These are phyloP conservation scores for Sporothrix humicola DNA, from an alignment of 2,329 filamentous ascomycete genomes.

Conservation along the genomic window DNA sequence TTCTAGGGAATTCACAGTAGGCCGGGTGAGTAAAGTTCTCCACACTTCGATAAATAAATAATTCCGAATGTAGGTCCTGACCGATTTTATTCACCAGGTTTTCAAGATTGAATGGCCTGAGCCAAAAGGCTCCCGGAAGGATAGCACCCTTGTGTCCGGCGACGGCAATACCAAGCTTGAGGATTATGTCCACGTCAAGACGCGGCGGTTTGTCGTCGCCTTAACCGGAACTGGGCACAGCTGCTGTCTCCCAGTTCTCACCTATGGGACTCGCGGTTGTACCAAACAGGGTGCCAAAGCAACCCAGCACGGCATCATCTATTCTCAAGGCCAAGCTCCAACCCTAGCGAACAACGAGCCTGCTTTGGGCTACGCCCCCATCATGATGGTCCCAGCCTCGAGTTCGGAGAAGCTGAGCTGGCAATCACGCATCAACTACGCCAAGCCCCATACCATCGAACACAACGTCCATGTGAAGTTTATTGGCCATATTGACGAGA, in stretches of 20 bases:
- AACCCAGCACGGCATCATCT: constrained; percentile 60
- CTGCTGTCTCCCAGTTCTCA: constrained; percentile 64
- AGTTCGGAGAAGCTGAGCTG: constrained; percentile 53
- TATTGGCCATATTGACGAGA: constrained; percentile 49
- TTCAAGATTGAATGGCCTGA: constrained; percentile 28
- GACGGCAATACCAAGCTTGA: neutral
- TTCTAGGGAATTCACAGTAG: neutral
- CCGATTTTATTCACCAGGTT: constrained; percentile 13
- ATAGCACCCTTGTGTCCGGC: constrained; percentile 21
- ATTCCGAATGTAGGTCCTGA: neutral
- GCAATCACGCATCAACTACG: constrained; percentile 64
- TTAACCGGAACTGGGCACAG: constrained; percentile 59
- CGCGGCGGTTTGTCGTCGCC: constrained; percentile 58
- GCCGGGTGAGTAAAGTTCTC: neutral
- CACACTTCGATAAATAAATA: no score
- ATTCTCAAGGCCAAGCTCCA: constrained; percentile 47
- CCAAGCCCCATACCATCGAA: constrained; percentile 61
- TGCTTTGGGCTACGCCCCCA: constrained; percentile 54
- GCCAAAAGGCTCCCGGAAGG: constrained; percentile 37
- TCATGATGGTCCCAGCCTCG: constrained; percentile 51
- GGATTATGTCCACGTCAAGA: constrained; percentile 35
- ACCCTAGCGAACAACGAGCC: constrained; percentile 51
- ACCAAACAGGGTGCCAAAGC: constrained; percentile 60
- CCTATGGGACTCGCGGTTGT: constrained; percentile 60
- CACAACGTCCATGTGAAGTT: constrained; percentile 65